Evolutionary conservation across 805 yeast genomes (phyloP).

Genomic region (Maudiozyma bulderi): DNA sequence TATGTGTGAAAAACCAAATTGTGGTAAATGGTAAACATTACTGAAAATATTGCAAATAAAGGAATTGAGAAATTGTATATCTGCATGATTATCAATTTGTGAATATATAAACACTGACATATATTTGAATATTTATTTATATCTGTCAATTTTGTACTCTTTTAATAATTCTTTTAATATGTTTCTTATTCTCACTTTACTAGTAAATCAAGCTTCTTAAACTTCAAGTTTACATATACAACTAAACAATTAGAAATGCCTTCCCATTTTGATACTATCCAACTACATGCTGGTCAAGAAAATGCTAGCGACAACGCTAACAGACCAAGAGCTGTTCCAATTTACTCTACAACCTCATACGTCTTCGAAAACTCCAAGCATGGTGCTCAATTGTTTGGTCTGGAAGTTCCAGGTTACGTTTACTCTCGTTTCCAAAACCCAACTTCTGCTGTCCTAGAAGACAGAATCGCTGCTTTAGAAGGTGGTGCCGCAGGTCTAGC

Average conservation of each 20-base stretch:
- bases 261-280: slow-evolving; percentile 79
- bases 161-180: no score
- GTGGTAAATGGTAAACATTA: no score
- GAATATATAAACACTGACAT: no score
- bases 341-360: slow-evolving; percentile 84
- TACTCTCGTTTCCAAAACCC: slow-evolving; percentile 91
- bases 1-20: no score
- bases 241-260: slow-evolving; percentile 27
- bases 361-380: slow-evolving; percentile 82
- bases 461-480: slow-evolving; percentile 86
- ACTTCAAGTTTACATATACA: no score
- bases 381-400: slow-evolving; percentile 84
- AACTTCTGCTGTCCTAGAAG: slow-evolving; percentile 82
- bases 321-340: slow-evolving; percentile 84
- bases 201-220: no score
- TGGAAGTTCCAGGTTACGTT: slow-evolving; percentile 75
- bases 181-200: no score
- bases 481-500: slow-evolving; percentile 88
- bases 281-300: slow-evolving; percentile 90
- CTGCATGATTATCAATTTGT: no score
- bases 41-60: no score
- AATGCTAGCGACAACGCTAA: slow-evolving; percentile 49
- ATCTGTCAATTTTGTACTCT: no score
- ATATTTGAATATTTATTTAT: no score
- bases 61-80: no score